Conservation (phyloP, 2,329 filamentous ascomycete genomes). For the Monosporascus sp. region DNA sequence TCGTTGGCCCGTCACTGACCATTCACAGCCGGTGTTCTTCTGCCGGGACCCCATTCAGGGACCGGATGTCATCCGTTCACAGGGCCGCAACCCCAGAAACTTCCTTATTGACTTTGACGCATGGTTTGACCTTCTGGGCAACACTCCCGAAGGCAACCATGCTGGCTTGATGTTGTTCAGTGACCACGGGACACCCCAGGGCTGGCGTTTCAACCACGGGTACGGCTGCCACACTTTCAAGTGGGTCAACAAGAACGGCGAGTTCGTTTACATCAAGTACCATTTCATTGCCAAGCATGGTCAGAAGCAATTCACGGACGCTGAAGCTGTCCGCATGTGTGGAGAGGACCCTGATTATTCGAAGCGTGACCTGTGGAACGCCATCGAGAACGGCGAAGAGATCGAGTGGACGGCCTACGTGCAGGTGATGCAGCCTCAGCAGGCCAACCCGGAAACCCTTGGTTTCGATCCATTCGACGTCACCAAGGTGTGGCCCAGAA, state of each 20-base stretch:
- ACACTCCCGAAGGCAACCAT: conserved; percentile 42
- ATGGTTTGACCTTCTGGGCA: conserved; percentile 42
- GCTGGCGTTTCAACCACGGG: conserved; percentile 35
- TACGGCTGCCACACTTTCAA: conserved; percentile 43
- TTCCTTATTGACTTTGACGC: conserved; percentile 44
- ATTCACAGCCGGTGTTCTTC: conserved; percentile 37
- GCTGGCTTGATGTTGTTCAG: conserved; percentile 44
- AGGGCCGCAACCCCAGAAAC: conserved; percentile 39
- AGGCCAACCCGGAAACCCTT: conserved; percentile 46
- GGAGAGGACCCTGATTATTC: conserved; percentile 46
- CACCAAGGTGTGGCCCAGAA: conserved; percentile 47
- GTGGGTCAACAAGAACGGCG: conserved; percentile 40
- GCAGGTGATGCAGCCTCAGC: conserved; percentile 49
- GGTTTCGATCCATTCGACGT: conserved; percentile 49
- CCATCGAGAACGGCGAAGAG: conserved; percentile 46
- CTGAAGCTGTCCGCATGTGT: conserved; percentile 37
- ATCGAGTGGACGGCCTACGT: conserved; percentile 51
- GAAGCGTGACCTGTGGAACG: conserved; percentile 49
- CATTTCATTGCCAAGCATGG: conserved; percentile 42
- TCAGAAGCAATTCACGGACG: conserved; percentile 39
- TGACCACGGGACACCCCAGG: conserved; percentile 42
- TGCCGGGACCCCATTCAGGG: conserved; percentile 41
- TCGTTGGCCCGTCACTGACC: no score
- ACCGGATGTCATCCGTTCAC: conserved; percentile 41
- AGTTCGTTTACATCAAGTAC: conserved; percentile 47